Evolutionary conservation across 148 eudicot genomes (phyloP).

Genomic region (Fagopyrum tataricum): DNA sequence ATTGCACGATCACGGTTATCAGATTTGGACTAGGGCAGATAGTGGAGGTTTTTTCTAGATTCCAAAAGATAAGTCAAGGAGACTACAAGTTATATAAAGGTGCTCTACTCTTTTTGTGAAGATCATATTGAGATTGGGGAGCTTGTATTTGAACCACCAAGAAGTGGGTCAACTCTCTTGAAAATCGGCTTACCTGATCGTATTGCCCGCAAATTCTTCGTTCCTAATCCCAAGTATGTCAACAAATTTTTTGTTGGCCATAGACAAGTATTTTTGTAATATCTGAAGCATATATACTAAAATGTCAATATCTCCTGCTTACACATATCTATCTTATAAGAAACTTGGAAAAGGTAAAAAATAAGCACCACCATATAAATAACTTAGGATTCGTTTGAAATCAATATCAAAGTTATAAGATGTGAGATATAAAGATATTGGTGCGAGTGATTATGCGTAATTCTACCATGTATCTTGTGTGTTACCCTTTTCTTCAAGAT

Average conservation of each 20-base stretch:
- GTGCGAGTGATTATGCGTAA: no score
- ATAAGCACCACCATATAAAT: no score
- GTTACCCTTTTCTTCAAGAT: no score
- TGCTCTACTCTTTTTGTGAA: conserved; percentile 14
- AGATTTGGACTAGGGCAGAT: conserved; percentile 55
- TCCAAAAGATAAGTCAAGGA: conserved; percentile 39
- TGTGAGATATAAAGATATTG: no score
- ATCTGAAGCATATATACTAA: no score
- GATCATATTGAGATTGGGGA: conserved; percentile 25
- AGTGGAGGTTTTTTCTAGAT: conserved; percentile 39
- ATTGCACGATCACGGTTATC: conserved; percentile 38
- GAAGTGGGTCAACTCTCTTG: conserved; percentile 46
- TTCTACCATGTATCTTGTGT: no score
- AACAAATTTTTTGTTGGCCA: conserved; percentile 35
- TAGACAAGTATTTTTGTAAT: conserved; percentile 11
- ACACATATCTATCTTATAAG: no score
- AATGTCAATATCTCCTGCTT: no score
- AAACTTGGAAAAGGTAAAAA: no score
- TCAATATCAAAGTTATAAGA: no score
- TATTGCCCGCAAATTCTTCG: conserved; percentile 38
- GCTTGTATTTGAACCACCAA: conserved; percentile 42
- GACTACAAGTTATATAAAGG: conserved; percentile 25
- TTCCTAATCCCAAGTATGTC: conserved; percentile 41
- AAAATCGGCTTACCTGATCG: conserved; percentile 54
- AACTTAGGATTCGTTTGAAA: no score